Conservation (phyloP, 345 rosid genomes). For the Jatropha curcas region DNA sequence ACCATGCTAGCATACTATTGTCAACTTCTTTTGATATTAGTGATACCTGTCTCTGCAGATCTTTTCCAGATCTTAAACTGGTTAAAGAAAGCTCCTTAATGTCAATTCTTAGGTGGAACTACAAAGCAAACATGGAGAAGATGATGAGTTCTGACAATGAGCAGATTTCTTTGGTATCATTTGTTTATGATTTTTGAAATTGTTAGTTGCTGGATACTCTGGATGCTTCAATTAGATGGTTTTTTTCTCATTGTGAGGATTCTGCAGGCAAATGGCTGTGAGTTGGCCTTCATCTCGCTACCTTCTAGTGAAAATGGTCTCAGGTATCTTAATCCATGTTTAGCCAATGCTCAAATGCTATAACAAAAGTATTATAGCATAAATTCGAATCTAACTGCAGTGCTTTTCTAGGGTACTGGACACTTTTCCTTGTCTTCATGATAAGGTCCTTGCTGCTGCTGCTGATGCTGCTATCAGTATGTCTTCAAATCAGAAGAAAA, state of each 20-base stretch:
- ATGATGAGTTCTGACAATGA: conserved; percentile 57
- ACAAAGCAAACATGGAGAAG: conserved; percentile 65
- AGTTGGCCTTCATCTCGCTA: conserved; percentile 68
- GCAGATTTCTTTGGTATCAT: conserved; percentile 63
- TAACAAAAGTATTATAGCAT: neutral
- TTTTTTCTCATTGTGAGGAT: conserved; percentile 4
- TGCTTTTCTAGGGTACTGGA: conserved; percentile 21
- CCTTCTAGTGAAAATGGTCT: conserved; percentile 51
- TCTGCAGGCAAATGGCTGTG: conserved; percentile 68
- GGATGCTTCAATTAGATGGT: neutral
- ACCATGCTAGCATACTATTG: neutral
- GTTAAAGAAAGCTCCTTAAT: conserved; percentile 65
- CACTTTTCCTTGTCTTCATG: conserved; percentile 29
- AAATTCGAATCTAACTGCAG: conserved; percentile 7
- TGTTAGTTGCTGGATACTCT: neutral
- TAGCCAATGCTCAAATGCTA: neutral
- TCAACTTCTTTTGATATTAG: neutral
- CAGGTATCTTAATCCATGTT: conserved; percentile 43
- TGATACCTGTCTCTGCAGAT: conserved; percentile 43
- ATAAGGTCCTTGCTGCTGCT: conserved; percentile 33
- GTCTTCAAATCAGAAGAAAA: conserved; percentile 29
- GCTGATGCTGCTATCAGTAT: conserved; percentile 33
- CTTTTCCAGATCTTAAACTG: conserved; percentile 70
- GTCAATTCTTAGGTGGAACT: conserved; percentile 80
- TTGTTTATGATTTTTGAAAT: conserved; percentile 12